Conservation (phyloP, 2,329 filamentous ascomycete genomes). For the Pseudocercospora vitis region DNA sequence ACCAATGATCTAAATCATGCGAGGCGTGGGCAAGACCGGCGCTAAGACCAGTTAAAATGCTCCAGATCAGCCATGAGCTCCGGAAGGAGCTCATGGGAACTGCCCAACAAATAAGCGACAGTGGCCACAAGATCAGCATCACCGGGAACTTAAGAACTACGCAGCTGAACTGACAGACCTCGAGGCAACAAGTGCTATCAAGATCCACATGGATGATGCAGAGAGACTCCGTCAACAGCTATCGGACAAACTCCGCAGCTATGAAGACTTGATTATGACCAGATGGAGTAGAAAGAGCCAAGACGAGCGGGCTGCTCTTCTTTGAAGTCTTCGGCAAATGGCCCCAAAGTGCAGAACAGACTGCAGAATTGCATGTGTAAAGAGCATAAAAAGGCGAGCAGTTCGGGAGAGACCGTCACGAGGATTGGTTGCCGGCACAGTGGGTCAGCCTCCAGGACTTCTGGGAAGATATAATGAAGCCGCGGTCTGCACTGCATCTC, state of each 20-base stretch:
- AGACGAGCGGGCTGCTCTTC: neutral
- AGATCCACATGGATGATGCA: neutral
- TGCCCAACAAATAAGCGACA: neutral
- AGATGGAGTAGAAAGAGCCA: conserved; percentile 11
- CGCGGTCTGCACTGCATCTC: neutral
- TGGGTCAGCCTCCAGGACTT: conserved; percentile 10
- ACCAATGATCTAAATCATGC: too few species aligned
- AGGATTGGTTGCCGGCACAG: neutral
- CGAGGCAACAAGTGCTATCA: neutral
- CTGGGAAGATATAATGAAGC: conserved; percentile 8
- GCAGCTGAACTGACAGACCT: neutral
- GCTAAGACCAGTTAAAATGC: neutral
- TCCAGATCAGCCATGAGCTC: neutral
- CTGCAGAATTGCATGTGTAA: neutral
- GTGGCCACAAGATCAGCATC: neutral
- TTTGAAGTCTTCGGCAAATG: conserved; percentile 1
- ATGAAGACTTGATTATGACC: conserved; percentile 5
- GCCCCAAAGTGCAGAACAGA: neutral
- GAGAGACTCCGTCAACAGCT: neutral
- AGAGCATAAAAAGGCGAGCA: neutral
- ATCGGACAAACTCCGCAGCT: neutral
- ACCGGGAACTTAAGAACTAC: neutral
- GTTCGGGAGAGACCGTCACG: neutral
- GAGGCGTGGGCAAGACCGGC: neutral
- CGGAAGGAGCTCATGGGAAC: neutral